Conservation (phyloP, 495 filamentous ascomycete genomes). For the Chaetomium fimeti region DNA sequence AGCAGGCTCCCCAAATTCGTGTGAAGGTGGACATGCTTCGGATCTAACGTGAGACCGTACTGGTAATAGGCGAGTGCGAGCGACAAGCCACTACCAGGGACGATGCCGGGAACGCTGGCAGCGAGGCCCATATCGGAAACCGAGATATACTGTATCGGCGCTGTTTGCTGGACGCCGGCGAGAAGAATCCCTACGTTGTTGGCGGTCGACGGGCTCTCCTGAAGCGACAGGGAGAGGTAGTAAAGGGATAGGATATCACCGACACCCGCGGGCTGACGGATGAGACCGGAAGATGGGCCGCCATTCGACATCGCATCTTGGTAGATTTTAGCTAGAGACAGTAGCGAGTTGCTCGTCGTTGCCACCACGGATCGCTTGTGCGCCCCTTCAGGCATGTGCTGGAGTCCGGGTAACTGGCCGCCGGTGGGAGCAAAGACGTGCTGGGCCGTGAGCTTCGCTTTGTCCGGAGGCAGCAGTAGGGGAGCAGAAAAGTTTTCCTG, state of each 20-base stretch:
- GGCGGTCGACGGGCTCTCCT: constrained; percentile 94
- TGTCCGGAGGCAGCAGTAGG: constrained; percentile 77
- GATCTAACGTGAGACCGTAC: constrained; percentile 83
- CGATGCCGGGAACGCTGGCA: constrained; percentile 70
- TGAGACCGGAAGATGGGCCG: constrained; percentile 56
- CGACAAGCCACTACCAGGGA: constrained; percentile 81
- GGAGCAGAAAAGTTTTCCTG: constrained; percentile 38
- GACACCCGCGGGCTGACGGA: constrained; percentile 67
- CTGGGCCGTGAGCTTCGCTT: constrained; percentile 77
- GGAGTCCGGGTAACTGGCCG: constrained; percentile 81
- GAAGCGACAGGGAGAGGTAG: constrained; percentile 90
- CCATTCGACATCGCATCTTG: constrained; percentile 95
- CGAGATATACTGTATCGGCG: constrained; percentile 43
- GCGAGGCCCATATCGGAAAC: constrained; percentile 33
- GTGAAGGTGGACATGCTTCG: constrained; percentile 93
- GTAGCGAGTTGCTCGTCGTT: constrained; percentile 91
- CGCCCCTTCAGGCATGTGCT: constrained; percentile 68
- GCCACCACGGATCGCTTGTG: constrained; percentile 80
- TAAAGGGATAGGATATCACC: constrained; percentile 94
- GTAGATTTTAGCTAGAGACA: constrained; percentile 96
- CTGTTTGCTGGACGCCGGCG: constrained; percentile 83
- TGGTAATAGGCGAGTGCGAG: constrained; percentile 93
- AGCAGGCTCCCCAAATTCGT: constrained; percentile 94
- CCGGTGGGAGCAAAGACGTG: constrained; percentile 72
- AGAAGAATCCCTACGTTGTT: constrained; percentile 98